Evolutionary conservation across 1,139 yeast species (phyloP).

Genomic region (Candida buenavistaensis): DNA sequence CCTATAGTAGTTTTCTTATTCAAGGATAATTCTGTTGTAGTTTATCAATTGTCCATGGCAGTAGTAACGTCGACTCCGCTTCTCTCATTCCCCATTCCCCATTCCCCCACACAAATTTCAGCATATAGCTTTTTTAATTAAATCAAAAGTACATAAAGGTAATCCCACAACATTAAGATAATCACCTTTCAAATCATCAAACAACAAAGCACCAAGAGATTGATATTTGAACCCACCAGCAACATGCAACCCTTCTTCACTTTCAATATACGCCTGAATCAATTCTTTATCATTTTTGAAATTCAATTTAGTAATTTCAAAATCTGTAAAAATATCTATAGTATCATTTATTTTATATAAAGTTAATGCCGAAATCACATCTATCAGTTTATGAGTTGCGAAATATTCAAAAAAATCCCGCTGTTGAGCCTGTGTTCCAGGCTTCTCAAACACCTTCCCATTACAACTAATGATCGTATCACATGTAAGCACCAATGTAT

Average conservation of each 20-base stretch:
- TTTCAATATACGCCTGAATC: constrained; percentile 58
- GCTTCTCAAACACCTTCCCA: constrained; percentile 74
- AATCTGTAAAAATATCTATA: constrained; percentile 6
- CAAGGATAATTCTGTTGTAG: too few species aligned
- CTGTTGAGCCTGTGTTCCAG: constrained; percentile 43
- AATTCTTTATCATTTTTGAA: constrained; percentile 47
- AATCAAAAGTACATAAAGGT: constrained; percentile 60
- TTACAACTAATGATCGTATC: constrained; percentile 78
- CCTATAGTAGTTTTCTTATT: too few species aligned
- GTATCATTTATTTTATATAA: constrained; percentile 39
- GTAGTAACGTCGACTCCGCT: too few species aligned
- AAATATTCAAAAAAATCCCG: constrained; percentile 48
- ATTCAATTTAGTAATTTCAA: constrained; percentile 23
- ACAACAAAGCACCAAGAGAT: constrained; percentile 64
- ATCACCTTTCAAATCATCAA: constrained; percentile 71
- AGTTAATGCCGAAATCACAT: constrained; percentile 70
- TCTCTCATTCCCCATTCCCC: too few species aligned
- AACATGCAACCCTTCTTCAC: constrained; percentile 75
- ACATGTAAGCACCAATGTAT: constrained; percentile 56
- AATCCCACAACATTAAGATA: constrained; percentile 88
- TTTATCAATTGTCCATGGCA: too few species aligned
- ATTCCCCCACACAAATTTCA: too few species aligned
- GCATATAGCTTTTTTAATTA: constrained; percentile 24
- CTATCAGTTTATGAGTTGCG: constrained; percentile 44
- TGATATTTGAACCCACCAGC: constrained; percentile 96